Conservation (phyloP, 768 basidiomycete genomes). For the Mycena rosella region DNA sequence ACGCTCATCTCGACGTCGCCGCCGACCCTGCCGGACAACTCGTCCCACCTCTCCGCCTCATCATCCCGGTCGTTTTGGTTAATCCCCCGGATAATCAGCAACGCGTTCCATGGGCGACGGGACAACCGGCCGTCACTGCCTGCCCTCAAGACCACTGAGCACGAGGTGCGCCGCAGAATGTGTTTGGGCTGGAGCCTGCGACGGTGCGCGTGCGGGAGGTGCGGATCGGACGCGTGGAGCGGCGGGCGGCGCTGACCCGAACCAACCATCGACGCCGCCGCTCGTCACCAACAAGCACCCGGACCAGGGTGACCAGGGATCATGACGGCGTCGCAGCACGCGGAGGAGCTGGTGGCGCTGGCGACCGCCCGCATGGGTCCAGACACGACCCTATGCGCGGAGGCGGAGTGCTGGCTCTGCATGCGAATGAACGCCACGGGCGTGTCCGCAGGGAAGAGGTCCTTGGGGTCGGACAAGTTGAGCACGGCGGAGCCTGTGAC, state of each 20-base stretch:
- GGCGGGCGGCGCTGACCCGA: conserved; percentile 73
- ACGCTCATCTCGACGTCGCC: no score
- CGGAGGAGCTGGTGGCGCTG: conserved; percentile 78
- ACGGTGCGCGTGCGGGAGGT: conserved; percentile 97
- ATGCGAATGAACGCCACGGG: no score
- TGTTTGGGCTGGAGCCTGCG: conserved; percentile 92
- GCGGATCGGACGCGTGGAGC: conserved; percentile 88
- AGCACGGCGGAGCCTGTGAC: conserved; percentile 1
- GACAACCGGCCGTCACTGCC: conserved; percentile 63
- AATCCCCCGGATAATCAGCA: conserved; percentile 76
- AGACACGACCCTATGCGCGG: conserved; percentile 94
- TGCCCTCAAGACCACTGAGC: conserved; percentile 54
- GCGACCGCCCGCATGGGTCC: conserved; percentile 83
- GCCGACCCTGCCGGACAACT: conserved; percentile 38
- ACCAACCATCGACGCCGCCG: conserved; percentile 51
- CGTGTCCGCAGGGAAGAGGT: not conserved
- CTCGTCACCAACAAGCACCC: conserved; percentile 60
- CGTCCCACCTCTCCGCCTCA: conserved; percentile 48
- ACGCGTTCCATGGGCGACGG: no score
- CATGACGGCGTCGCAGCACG: conserved; percentile 55
- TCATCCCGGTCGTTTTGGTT: conserved; percentile 70
- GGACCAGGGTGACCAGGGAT: no score
- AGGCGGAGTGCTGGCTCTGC: no score
- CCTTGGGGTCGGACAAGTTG: conserved; percentile 1
- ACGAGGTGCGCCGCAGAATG: conserved; percentile 72